Base-by-base conservation (phyloP, 345 rosid species). In the Dovyalis caffra region DNA sequence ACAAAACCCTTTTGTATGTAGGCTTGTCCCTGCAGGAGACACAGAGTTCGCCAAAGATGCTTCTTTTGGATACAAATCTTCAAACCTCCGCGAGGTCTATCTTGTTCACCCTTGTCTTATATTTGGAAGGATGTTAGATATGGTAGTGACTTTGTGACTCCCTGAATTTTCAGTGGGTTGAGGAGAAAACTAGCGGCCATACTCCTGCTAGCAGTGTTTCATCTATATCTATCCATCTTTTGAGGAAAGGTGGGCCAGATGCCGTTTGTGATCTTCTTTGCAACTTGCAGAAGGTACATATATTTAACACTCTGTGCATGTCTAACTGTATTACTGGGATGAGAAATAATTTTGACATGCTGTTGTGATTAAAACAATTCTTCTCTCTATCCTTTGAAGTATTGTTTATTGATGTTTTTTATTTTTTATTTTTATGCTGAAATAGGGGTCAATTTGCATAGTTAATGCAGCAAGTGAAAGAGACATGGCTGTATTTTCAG, bases 21-120 rank as follows among this genome's bases (percentile, higher is more conserved):
- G 99, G 80, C 92, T 95, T 79, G 70, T 92, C 80, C 99, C 97
- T 83, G 97, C 95, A 25, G 99, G 99, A 79, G 94, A 90, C 60
- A 95, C 97, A 15, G 97, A 95, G 82, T 95, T 95, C 80, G 91
- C 99, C n/a, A 92, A 87, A 84, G 97, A 95, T 77, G 95, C 99
- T 72, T 85, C 92, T 70, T 95, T 95, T 75, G 99, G 97, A 61
- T 95, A 84, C 77, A 91, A 87, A 79, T 92, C 97, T 47, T 95
- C 99, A 80, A 95, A 95, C 83, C 94, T 92, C 9, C 81, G 88
- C 0, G 92, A 91, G 95, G 99, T 95, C 8, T 78, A 68, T 63
- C 61, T 75, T 79, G 76, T 72, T 60, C 53, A 3, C 29, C 71
- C 74, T 1, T 64, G 15, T 25, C 64, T 2, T 45, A 45, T 74